These are phyloP conservation scores for Plantago lanceolata DNA, from an alignment of 305 asterid species.

Conservation along the genomic window DNA sequence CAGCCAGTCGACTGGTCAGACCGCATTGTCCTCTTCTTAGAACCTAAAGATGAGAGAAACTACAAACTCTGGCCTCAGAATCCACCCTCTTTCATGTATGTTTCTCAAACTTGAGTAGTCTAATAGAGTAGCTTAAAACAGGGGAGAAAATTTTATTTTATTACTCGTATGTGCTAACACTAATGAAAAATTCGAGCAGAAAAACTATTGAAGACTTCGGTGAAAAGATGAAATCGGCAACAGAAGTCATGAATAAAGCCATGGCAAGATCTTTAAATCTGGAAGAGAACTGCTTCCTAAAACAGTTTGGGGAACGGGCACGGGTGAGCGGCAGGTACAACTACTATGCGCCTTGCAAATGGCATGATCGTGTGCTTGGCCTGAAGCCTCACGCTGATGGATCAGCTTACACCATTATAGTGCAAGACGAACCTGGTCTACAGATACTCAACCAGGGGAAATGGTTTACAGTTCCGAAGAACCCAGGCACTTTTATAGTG, in stretches of 20 bases:
- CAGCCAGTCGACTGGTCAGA: slow-evolving; percentile 62
- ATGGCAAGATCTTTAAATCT: slow-evolving; percentile 47
- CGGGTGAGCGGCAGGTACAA: slow-evolving; percentile 34
- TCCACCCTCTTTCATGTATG: slow-evolving; percentile 40
- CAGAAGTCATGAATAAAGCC: slow-evolving; percentile 35
- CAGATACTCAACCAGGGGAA: slow-evolving; percentile 39
- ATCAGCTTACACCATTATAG: slow-evolving; percentile 36
- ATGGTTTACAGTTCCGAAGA: slow-evolving; percentile 40
- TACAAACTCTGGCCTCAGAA: slow-evolving; percentile 44
- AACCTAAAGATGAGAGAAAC: slow-evolving; percentile 39
- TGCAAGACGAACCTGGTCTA: slow-evolving; percentile 46
- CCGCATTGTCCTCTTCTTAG: slow-evolving; percentile 32
- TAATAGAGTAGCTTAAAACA: no score
- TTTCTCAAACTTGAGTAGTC: no score
- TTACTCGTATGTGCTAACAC: no score
- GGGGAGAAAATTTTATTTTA: no score
- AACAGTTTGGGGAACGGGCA: slow-evolving; percentile 42
- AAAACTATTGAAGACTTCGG: slow-evolving; percentile 31
- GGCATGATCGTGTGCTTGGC: slow-evolving; percentile 47
- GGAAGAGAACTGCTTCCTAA: slow-evolving; percentile 38
- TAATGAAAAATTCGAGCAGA: slow-evolving; percentile 23
- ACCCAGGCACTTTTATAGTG: slow-evolving; percentile 35
- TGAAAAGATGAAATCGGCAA: slow-evolving; percentile 31
- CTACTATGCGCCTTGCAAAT: slow-evolving; percentile 44
- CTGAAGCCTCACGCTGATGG: slow-evolving; percentile 56